Evolutionary conservation across 2,329 filamentous ascomycete species (phyloP).

Genomic region (Penicillium sp.): DNA sequence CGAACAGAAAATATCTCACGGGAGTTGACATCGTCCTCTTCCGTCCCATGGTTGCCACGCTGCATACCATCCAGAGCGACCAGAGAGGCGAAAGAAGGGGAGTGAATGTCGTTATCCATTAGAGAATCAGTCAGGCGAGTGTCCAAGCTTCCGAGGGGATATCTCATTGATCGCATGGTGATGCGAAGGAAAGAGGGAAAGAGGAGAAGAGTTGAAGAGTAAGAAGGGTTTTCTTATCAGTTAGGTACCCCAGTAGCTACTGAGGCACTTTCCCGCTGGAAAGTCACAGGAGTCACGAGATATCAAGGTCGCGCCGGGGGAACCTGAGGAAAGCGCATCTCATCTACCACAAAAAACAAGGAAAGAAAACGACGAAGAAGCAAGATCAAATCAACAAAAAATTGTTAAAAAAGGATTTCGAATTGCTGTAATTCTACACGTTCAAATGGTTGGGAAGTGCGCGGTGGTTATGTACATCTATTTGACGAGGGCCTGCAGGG

Average conservation of each 20-base stretch:
- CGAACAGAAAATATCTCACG: constrained; percentile 1
- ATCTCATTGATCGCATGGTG: constrained; percentile 23
- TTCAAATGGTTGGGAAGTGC: constrained; percentile 32
- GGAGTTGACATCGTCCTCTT: constrained; percentile 1
- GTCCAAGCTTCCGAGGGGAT: constrained; percentile 22
- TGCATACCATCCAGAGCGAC: constrained; percentile 9
- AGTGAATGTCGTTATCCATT: constrained; percentile 3
- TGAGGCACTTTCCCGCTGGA: not conserved
- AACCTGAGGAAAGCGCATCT: constrained; percentile 22
- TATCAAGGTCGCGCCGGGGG: not conserved
- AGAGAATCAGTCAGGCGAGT: constrained; percentile 21
- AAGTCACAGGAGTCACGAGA: not conserved
- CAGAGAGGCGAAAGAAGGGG: constrained; percentile 18
- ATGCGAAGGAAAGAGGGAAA: not conserved
- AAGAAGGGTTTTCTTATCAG: too few species aligned
- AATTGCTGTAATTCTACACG: constrained; percentile 49
- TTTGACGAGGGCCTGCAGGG: constrained; percentile 54
- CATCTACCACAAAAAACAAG: constrained; percentile 16
- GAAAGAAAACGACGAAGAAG: constrained; percentile 13
- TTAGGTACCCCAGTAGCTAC: too few species aligned
- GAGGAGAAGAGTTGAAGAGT: too few species aligned
- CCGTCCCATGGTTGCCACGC: not conserved
- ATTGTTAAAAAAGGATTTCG: constrained; percentile 14
- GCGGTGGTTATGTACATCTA: constrained; percentile 49
- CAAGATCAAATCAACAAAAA: constrained; percentile 20